Base-by-base conservation (phyloP, 306 rosid species). In the Rosa chinensis region DNA sequence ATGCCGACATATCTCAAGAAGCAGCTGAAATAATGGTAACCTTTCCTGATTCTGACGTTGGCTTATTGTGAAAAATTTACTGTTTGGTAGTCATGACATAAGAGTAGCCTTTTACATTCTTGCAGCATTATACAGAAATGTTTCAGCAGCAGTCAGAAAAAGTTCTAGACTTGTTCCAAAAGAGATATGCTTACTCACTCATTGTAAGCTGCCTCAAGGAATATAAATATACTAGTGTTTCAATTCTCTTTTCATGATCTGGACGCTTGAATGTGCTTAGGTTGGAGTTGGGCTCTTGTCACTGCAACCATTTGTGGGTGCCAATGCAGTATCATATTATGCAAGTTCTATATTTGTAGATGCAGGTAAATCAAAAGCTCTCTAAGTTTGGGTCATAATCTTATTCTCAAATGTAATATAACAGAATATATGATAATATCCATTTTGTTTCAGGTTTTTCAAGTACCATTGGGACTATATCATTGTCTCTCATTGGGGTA, bases 211-310 rank as follows among this genome's bases (percentile, higher is more conserved):
- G 28, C 74, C 53, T 21, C 32, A 64, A 42, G 43, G 59, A 12
- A 64, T 44, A 6, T 1, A 67, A 56, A 4, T 10, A 17, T 7
- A 35, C 0, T 20, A 7, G 8, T 2, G 13, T 47, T 32, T 11
- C 2, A 3, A 10, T 49, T 10, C 42, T 1, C 13, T 48, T 66
- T 48, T 59, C 58, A 23, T 42, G 16, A 44, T 45, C 12, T 62
- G 52, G 39, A 23, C 14, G 1, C 52, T 1, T 55, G 66, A 12
- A 49, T 23, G 20, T 25, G 28, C 67, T 70, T 37, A 86, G 89
- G 81, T 78, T 35, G 89, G 85, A 53, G 77, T 81, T 35, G 87
- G 89, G 64, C 32, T 83, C 52, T 81, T 86, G 89, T 42, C n/a
- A n/a, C 77, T 81, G 59, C 87, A 83, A 75, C 82, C 83, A 72